Percentiles rank a stretch among this genome's conserved stretches.
Evolutionary conservation across 2,329 filamentous ascomycete genomes (phyloP).

Genomic region (Emergomyces pasteurianus): DNA sequence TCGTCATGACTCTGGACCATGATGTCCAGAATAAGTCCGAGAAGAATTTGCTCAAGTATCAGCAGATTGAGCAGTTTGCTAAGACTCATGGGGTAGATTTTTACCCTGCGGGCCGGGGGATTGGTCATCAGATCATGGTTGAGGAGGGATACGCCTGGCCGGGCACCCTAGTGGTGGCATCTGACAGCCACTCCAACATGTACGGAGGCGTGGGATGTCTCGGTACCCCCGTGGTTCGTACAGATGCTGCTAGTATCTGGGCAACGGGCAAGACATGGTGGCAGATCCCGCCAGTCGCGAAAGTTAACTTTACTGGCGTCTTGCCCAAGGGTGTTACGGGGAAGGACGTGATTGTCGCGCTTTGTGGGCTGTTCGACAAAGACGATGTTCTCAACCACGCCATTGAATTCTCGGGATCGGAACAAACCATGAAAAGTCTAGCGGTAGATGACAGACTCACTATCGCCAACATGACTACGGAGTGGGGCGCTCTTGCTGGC

Average conservation of each 20-base stretch:
- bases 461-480: constrained; percentile 63
- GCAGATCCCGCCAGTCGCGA: constrained; percentile 74
- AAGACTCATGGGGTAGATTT: constrained; percentile 63
- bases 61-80: constrained; percentile 71
- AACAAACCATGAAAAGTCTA: constrained; percentile 62
- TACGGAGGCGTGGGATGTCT: constrained; percentile 71
- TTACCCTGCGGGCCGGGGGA: constrained; percentile 65
- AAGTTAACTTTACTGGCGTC: constrained; percentile 63
- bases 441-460: constrained; percentile 62
- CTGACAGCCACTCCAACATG: constrained; percentile 59
- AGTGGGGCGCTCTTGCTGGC: constrained; percentile 64
- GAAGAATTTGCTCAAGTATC: constrained; percentile 71
- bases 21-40: constrained; percentile 76
- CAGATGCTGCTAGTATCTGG: constrained; percentile 79
- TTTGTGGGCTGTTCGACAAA: constrained; percentile 75
- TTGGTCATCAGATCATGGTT: constrained; percentile 75
- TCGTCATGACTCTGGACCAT: constrained; percentile 78
- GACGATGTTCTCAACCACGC: constrained; percentile 85
- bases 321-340: constrained; percentile 72
- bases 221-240: constrained; percentile 72
- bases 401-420: constrained; percentile 74
- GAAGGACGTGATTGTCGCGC: constrained; percentile 86
- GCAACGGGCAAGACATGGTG: constrained; percentile 76
- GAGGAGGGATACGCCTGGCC: constrained; percentile 81
- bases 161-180: constrained; percentile 68